Base-by-base conservation (phyloP, 2,329 filamentous ascomycete genomes). In the Trichoderma citrinoviride region DNA sequence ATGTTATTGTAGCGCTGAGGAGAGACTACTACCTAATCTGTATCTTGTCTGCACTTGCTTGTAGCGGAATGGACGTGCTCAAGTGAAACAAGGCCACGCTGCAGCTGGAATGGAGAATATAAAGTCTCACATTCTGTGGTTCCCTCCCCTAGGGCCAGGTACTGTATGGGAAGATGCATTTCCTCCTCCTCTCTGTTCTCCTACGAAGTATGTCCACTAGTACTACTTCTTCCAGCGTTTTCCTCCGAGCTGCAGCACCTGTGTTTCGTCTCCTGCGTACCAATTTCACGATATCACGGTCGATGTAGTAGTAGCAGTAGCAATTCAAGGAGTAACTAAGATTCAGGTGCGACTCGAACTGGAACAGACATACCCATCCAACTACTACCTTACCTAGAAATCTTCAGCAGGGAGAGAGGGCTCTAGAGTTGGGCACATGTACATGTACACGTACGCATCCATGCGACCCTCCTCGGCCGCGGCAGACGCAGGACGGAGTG, bases 1-100 rank as follows among this genome's bases (percentile, higher is more conserved):
- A n/a, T n/a, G n/a, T n/a, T n/a, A n/a, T n/a, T n/a, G n/a, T n/a
- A n/a, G n/a, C n/a, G n/a, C n/a, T n/a, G n/a, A n/a, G n/a, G n/a
- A n/a, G n/a, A n/a, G n/a, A n/a, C n/a, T n/a, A n/a, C n/a, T n/a
- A n/a, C n/a, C n/a, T n/a, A n/a, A n/a, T n/a, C n/a, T n/a, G n/a
- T n/a, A n/a, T n/a, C n/a, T n/a, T n/a, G n/a, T n/a, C n/a, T n/a
- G n/a, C n/a, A n/a, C 8, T 33, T 25, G n/a, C n/a, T 23, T 19
- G 17, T n/a, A 40, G 23, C 2, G 10, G 43, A 41, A 27, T 40
- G 21, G 33, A 57, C n/a, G n/a, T 23, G 44, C 47, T 25, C 58
- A 61, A 43, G 47, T 44, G 47, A 61, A 61, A 61, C 58, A 14
- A 61, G 19, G 58, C 58, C 58, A 52, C 47, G n/a, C n/a, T n/a